Base-by-base conservation (phyloP, 805 yeast species). In the Hanseniaspora guilliermondii region DNA sequence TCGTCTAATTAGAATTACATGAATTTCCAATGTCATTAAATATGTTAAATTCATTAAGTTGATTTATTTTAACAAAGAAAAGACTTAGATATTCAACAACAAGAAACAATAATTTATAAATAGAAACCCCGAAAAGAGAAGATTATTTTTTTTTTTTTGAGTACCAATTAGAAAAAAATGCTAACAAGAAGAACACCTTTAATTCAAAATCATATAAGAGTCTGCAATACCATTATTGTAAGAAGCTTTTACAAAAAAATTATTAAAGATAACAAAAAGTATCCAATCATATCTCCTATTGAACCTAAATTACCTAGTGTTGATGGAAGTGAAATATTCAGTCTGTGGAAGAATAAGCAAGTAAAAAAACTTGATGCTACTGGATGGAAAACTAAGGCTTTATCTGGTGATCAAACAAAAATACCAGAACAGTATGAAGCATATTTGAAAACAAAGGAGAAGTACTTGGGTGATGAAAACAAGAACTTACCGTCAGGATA, bases 341-440 rank as follows among this genome's bases (percentile, higher is more conserved):
- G 35, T 22, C 14, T 49, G 19, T 49, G 42, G 30, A 39, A 40
- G 17, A 27, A 22, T 9, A 49, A 49, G 30, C 42, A 49, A 24
- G 25, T 49, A 9, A 32, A 33, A 8, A 39, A 41, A 35, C 38
- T 41, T 4, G 53, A 49, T 41, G 41, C 53, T 17, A n/a, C 24
- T 24, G 47, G 47, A 33, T 49, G 53, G 53, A 49, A 49, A 14
- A 41, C 53, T 8, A 41, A 33, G 22, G 53, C 53, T 7, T n/a
- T 49, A 11, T 44, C 22, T 4, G 41, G 46, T 19, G 25, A n/a
- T 16, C 21, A 32, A 1, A 11, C 24, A 39, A 17, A 24, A 17
- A 33, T 30, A 12, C 16, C 25, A 3, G 35, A 33, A 14, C 22
- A 33, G 4, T 40, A 33, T 33, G 30, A 40, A 19, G 17, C 44